phyloP scores from a whole-genome alignment of 441 rosid genomes.

The Aquilaria agallochum region DNA sequence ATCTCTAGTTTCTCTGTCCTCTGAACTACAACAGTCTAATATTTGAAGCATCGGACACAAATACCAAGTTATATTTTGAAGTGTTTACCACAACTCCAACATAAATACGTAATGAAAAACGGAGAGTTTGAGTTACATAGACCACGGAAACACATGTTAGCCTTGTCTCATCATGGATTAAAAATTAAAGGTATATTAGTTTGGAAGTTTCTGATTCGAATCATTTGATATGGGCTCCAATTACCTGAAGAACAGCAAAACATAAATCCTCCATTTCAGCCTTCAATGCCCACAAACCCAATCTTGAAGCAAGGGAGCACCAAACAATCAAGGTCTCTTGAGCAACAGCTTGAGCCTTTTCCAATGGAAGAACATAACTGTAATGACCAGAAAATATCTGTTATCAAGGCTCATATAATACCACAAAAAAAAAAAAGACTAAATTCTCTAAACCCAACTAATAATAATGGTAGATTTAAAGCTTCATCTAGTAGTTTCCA shows the following conservation, averaged over 20 bases:
- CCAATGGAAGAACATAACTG: slow-evolving; percentile 61
- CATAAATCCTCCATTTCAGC: slow-evolving; percentile 77
- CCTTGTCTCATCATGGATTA: too few relatives aligned
- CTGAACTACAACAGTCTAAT: too few relatives aligned
- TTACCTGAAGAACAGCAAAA: slow-evolving; percentile 79
- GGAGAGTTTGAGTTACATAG: too few relatives aligned
- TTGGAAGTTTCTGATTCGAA: neutral
- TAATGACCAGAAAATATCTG: slow-evolving; percentile 1
- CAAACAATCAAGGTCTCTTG: slow-evolving; percentile 71
- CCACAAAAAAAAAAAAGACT: neutral
- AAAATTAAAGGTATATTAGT: too few relatives aligned
- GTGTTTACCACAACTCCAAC: too few relatives aligned
- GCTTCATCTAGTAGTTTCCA: slow-evolving; percentile 6
- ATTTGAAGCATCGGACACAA: too few relatives aligned
- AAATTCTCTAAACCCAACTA: too few relatives aligned
- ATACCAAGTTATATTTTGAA: too few relatives aligned
- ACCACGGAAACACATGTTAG: too few relatives aligned
- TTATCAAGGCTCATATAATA: neutral
- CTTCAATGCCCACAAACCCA: slow-evolving; percentile 80
- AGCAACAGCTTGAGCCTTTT: slow-evolving; percentile 72
- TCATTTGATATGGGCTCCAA: slow-evolving; percentile 1
- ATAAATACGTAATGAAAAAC: too few relatives aligned
- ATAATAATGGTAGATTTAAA: neutral
- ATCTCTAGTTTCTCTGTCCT: too few relatives aligned
- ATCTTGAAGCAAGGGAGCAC: slow-evolving; percentile 83